Conservation (phyloP, 371 early-diverging fungal genomes). For the Zychaea mexicana region DNA sequence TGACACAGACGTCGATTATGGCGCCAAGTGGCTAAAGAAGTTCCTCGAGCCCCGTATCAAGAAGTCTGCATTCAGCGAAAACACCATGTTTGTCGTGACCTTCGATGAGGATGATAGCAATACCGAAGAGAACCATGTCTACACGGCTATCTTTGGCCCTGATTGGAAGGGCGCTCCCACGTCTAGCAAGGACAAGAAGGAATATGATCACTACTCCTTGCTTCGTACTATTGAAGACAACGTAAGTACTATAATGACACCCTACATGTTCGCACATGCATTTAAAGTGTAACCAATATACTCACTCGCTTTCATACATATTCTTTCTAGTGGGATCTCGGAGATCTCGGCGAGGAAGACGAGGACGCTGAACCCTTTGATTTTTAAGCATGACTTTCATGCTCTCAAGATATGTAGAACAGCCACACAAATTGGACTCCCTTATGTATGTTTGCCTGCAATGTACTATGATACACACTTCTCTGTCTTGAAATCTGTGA, state of each 20-base stretch:
- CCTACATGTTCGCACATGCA: no score
- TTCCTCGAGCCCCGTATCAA: slow-evolving; percentile 60
- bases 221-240: slow-evolving; percentile 63
- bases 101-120: slow-evolving; percentile 54
- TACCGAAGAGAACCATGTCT: slow-evolving; percentile 47
- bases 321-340: slow-evolving; percentile 14
- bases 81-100: slow-evolving; percentile 57
- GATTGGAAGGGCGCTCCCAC: slow-evolving; percentile 40
- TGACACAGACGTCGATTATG: slow-evolving; percentile 53
- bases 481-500: no score
- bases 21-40: slow-evolving; percentile 56
- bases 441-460: no score
- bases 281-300: not conserved
- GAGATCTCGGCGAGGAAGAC: slow-evolving; percentile 15
- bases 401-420: no score
- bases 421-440: no score
- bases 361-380: slow-evolving; percentile 12
- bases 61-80: slow-evolving; percentile 43
- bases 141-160: slow-evolving; percentile 54
- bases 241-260: slow-evolving; percentile 15
- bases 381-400: not conserved
- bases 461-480: no score
- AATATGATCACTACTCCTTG: slow-evolving; percentile 66
- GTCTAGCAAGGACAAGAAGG: slow-evolving; percentile 40
- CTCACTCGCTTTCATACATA: not conserved